A percentile compares a stretch with the other conserved stretches of the same genome.
phyloP scores from a whole-genome alignment of 768 basidiomycete species.

The Boletus rubroflammeus region DNA sequence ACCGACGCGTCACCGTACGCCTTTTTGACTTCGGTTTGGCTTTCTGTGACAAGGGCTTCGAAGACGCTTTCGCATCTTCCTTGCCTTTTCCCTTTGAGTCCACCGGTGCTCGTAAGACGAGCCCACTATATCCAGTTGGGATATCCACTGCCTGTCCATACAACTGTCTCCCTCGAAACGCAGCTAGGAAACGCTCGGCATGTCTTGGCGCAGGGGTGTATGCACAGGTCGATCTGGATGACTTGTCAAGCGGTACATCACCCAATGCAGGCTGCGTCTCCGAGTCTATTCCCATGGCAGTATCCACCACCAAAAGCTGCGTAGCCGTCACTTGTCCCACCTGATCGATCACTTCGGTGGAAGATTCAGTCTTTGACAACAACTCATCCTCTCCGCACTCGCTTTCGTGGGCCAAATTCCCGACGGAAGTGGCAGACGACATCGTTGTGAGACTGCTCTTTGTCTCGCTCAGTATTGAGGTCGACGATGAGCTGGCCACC shows the following conservation, averaged over 20 bases:
- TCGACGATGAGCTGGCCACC: constrained; percentile 6
- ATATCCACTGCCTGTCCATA: constrained; percentile 61
- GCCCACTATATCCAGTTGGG: constrained; percentile 64
- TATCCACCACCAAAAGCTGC: not conserved
- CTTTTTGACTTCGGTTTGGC: constrained; percentile 13
- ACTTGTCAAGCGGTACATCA: not conserved
- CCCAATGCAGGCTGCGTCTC: constrained; percentile 12
- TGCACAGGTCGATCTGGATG: not conserved
- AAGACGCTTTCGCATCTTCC: not conserved
- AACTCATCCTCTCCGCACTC: not conserved
- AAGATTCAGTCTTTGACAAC: not conserved
- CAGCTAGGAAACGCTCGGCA: constrained; percentile 41
- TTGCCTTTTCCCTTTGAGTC: constrained; percentile 18
- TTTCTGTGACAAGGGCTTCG: constrained; percentile 2
- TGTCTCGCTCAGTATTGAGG: constrained; percentile 4
- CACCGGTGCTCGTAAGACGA: constrained; percentile 46
- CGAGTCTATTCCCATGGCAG: not conserved
- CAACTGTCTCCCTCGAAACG: constrained; percentile 74
- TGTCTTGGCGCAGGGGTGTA: not conserved
- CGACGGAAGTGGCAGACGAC: constrained; percentile 7
- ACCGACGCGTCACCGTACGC: constrained; percentile 9
- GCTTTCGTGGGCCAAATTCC: not conserved
- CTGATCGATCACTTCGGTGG: not conserved
- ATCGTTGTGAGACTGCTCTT: not conserved
- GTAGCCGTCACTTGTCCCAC: not conserved